Evolutionary conservation across 345 rosid genomes (phyloP).

Genomic region (Atalantia buxifolia): DNA sequence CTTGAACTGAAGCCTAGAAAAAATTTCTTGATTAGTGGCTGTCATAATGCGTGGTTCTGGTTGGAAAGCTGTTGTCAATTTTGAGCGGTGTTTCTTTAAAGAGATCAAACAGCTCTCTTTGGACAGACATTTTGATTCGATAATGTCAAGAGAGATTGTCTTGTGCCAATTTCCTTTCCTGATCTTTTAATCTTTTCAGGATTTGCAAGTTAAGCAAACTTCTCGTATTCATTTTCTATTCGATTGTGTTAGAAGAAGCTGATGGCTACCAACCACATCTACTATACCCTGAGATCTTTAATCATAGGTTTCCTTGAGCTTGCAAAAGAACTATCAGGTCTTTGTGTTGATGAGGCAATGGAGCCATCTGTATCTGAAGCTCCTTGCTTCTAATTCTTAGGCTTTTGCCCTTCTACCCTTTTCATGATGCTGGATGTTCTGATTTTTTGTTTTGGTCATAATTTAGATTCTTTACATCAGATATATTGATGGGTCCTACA

Average conservation of each 20-base stretch:
- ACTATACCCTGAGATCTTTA: slow-evolving; percentile 74
- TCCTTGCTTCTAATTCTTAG: background rate
- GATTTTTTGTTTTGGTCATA: background rate
- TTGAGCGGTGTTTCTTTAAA: too few relatives aligned
- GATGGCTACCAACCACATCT: slow-evolving; percentile 53
- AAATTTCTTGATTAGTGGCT: too few relatives aligned
- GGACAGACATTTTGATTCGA: too few relatives aligned
- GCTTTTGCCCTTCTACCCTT: background rate
- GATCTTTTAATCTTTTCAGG: too few relatives aligned
- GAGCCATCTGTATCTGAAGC: background rate
- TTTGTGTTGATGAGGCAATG: slow-evolving; percentile 68
- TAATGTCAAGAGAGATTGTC: slow-evolving; percentile 28
- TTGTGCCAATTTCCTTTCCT: background rate
- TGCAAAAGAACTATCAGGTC: slow-evolving; percentile 70
- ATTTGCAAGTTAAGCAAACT: background rate
- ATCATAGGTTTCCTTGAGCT: slow-evolving; percentile 68
- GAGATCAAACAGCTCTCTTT: too few relatives aligned
- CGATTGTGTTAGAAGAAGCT: too few relatives aligned
- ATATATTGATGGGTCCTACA: too few relatives aligned
- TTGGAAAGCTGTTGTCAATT: too few relatives aligned
- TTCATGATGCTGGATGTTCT: background rate
- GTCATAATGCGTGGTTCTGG: too few relatives aligned
- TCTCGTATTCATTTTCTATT: background rate
- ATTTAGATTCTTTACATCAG: too few relatives aligned
- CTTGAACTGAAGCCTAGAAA: background rate